Conservation (phyloP, 805 yeast species). For the Nakazawaea laoshanensis region DNA sequence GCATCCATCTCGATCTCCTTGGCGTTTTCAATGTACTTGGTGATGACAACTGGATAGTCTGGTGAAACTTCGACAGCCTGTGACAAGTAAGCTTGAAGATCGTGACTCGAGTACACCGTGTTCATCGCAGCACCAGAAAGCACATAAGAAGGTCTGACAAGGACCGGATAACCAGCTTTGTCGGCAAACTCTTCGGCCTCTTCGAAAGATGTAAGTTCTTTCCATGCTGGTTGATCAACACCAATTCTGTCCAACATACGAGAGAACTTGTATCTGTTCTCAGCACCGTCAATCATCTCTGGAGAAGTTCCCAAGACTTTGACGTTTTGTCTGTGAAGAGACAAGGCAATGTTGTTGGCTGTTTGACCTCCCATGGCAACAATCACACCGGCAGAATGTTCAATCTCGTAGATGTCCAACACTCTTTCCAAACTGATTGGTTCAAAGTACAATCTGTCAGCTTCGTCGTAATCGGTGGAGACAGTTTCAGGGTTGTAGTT, state of each 20-base stretch:
- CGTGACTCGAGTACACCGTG: constrained; percentile 85
- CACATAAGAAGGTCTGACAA: constrained; percentile 96
- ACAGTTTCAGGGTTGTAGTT: constrained; percentile 99
- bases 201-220: constrained; percentile 84
- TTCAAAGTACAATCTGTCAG: constrained; percentile 93
- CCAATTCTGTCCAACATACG: constrained; percentile 95
- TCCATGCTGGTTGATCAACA: constrained; percentile 99
- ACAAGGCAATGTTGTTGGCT: constrained; percentile 90
- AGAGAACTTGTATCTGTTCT: constrained; percentile 94
- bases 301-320: constrained; percentile 96
- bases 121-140: constrained; percentile 99
- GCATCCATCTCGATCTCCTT: constrained; percentile 99
- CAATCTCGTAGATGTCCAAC: constrained; percentile 88
- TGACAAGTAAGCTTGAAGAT: constrained; percentile 74
- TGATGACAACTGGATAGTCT: constrained; percentile 95
- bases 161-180: constrained; percentile 85
- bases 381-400: constrained; percentile 84
- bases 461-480: constrained; percentile 98
- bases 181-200: constrained; percentile 94
- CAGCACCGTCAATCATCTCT: constrained; percentile 97
- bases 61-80: constrained; percentile 98
- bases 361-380: constrained; percentile 99
- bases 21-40: constrained; percentile 94
- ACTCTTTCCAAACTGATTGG: constrained; percentile 91
- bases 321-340: constrained; percentile 87